phyloP scores from a whole-genome alignment of 768 basidiomycete genomes.

The Termitomyces sp. region DNA sequence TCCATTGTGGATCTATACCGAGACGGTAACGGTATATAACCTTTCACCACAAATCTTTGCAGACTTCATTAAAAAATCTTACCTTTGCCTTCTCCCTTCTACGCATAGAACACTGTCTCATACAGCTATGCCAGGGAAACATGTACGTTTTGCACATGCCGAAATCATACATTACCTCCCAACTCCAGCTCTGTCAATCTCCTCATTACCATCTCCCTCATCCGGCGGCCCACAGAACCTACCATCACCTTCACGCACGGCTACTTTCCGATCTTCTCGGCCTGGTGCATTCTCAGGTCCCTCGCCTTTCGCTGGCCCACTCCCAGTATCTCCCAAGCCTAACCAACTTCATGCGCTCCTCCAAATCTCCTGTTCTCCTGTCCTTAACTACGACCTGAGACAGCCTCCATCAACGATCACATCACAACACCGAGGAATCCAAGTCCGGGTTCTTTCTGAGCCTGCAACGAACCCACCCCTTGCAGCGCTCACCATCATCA shows the following conservation, averaged over 20 bases:
- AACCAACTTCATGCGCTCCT: conserved; percentile 22
- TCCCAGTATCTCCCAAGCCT: background rate
- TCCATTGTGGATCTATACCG: background rate
- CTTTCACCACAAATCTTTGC: background rate
- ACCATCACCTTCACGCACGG: background rate
- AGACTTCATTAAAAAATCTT: background rate
- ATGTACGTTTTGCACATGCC: conserved; percentile 22
- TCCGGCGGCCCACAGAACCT: background rate
- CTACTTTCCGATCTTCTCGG: background rate
- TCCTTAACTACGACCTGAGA: conserved; percentile 23
- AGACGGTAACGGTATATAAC: background rate
- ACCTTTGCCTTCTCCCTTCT: background rate
- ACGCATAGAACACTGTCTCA: background rate
- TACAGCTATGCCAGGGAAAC: conserved; percentile 10
- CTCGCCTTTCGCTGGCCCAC: background rate
- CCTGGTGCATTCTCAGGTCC: background rate
- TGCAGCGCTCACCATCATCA: conserved; percentile 20
- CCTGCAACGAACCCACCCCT: conserved; percentile 30
- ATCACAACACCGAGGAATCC: conserved; percentile 18
- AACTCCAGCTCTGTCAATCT: background rate
- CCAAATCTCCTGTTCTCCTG: conserved; percentile 15
- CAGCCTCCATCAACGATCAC: conserved; percentile 23
- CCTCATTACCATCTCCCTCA: background rate
- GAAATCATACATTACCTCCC: conserved; percentile 5
- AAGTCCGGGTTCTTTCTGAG: conserved; percentile 23